Conservation (phyloP, 148 eudicot species). For the Arbutus unedo region DNA sequence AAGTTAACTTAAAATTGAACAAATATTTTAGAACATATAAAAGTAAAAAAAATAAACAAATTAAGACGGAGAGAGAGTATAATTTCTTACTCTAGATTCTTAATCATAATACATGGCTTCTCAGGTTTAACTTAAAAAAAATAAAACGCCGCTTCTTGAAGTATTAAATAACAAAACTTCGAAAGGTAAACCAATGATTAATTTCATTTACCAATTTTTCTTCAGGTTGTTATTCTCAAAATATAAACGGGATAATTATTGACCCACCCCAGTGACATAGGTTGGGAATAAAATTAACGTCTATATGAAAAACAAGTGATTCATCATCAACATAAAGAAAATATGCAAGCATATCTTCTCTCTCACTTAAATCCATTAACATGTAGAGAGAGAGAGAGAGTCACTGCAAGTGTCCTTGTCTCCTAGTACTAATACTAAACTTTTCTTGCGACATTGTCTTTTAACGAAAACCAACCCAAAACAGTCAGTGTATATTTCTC, state of each 20-base stretch:
- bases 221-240: neutral
- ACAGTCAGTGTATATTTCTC: conserved; percentile 2
- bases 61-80: too few relatives aligned
- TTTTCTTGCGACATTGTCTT: conserved; percentile 29
- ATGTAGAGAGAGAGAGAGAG: conserved; percentile 4
- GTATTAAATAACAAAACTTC: too few relatives aligned
- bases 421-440: neutral
- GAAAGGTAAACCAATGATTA: neutral
- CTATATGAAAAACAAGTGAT: neutral
- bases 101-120: too few relatives aligned
- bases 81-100: too few relatives aligned
- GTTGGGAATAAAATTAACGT: neutral
- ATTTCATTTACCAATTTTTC: neutral
- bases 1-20: too few relatives aligned
- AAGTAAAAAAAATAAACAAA: too few relatives aligned
- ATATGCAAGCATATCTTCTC: neutral
- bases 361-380: neutral
- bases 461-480: conserved; percentile 23
- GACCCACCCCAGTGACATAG: too few relatives aligned
- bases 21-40: too few relatives aligned
- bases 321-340: neutral
- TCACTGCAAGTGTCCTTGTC: conserved; percentile 3
- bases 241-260: neutral
- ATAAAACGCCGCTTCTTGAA: too few relatives aligned
- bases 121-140: too few relatives aligned